Evolutionary conservation across 2,329 filamentous ascomycete genomes (phyloP).

Genomic region (Paecilomyces formosus): DNA sequence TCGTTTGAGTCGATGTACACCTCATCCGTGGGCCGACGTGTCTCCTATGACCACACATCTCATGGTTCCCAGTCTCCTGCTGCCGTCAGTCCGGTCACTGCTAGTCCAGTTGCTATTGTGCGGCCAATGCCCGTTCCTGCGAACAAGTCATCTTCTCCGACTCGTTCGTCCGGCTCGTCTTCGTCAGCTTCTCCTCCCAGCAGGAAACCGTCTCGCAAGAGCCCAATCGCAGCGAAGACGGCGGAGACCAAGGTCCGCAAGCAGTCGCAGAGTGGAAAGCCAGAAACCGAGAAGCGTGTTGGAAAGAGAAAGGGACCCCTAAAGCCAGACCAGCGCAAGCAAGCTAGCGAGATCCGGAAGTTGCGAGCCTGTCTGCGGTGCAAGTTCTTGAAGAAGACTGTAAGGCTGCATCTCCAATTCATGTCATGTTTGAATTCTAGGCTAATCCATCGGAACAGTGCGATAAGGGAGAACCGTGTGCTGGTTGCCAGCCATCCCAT

Average conservation of each 20-base stretch:
- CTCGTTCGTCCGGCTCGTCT: conserved; percentile 54
- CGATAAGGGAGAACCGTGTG: conserved; percentile 93
- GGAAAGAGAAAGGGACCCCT: conserved; percentile 84
- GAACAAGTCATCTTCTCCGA: conserved; percentile 45
- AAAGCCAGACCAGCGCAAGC: conserved; percentile 87
- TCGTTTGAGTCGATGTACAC: conserved; percentile 53
- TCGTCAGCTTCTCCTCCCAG: conserved; percentile 59
- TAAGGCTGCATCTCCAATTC: conserved; percentile 14
- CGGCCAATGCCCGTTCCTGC: conserved; percentile 53
- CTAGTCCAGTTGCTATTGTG: conserved; percentile 57
- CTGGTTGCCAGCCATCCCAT: conserved; percentile 90
- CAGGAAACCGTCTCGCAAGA: conserved; percentile 62
- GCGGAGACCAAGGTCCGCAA: conserved; percentile 80
- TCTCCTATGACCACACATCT: conserved; percentile 34
- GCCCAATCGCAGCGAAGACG: conserved; percentile 68
- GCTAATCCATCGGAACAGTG: conserved; percentile 41
- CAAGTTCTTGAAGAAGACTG: conserved; percentile 97
- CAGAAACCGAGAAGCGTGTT: conserved; percentile 87
- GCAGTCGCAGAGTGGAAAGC: conserved; percentile 64
- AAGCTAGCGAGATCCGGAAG: conserved; percentile 94
- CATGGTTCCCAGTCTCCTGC: conserved; percentile 36
- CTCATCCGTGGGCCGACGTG: conserved; percentile 30
- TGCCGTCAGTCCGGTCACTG: conserved; percentile 59
- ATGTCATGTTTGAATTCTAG: neutral
- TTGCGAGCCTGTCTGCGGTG: conserved; percentile 86